Evolutionary conservation across 495 filamentous ascomycete genomes (phyloP).

Genomic region (Recurvomyces mirabilis): DNA sequence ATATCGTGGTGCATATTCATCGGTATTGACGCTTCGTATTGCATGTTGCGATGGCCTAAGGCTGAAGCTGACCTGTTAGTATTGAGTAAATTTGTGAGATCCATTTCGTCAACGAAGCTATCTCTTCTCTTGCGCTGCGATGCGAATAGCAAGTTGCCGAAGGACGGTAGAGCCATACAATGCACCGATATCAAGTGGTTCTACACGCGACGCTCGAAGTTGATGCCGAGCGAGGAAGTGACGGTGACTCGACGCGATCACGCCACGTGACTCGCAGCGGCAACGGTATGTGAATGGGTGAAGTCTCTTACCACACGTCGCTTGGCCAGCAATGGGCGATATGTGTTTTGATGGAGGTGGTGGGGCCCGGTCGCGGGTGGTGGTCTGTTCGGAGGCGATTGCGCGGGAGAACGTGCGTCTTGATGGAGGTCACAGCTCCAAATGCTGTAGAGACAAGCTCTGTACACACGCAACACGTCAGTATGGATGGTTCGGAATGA

Average conservation of each 20-base stretch:
- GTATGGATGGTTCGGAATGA: background rate
- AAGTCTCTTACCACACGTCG: conserved; percentile 15
- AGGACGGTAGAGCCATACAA: conserved; percentile 20
- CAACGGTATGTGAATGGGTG: conserved; percentile 7
- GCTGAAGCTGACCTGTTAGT: conserved; percentile 21
- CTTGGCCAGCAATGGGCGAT: conserved; percentile 6
- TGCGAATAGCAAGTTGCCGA: conserved; percentile 13
- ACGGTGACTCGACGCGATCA: conserved; percentile 2
- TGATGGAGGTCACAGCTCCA: conserved; percentile 22
- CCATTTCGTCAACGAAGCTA: conserved; percentile 17
- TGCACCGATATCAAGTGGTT: background rate
- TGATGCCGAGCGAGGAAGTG: no score
- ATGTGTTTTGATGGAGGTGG: conserved; percentile 11
- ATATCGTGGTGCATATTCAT: conserved; percentile 24
- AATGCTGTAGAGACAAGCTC: conserved; percentile 6
- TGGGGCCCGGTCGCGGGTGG: conserved; percentile 5
- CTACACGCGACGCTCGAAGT: no score
- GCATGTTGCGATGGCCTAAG: conserved; percentile 20
- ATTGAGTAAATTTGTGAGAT: conserved; percentile 19
- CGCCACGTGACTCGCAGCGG: conserved; percentile 7
- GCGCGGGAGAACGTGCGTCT: conserved; percentile 21
- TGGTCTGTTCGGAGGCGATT: conserved; percentile 21
- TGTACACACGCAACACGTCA: conserved; percentile 6
- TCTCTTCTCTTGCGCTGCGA: conserved; percentile 20
- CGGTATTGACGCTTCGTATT: conserved; percentile 28